A percentile compares a stretch with the other conserved stretches of the same genome.
These are phyloP conservation scores for Podospora australis DNA, from an alignment of 495 filamentous ascomycete species.

Conservation along the genomic window DNA sequence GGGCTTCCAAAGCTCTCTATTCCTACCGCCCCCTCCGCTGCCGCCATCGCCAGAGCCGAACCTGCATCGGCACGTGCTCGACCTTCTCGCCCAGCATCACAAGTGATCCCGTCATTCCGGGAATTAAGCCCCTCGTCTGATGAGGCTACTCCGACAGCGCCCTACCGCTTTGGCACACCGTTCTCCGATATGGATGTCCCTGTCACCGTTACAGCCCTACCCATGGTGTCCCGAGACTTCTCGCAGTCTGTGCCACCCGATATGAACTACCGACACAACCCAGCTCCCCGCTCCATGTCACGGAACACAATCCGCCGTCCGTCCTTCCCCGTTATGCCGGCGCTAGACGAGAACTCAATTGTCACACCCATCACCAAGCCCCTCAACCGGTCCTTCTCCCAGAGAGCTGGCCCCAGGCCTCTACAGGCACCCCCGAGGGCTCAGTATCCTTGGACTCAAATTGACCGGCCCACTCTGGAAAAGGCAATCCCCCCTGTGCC, in stretches of 20 bases:
- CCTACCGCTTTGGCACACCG: conserved; percentile 72
- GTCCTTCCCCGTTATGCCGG: conserved; percentile 50
- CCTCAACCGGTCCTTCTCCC: conserved; percentile 28
- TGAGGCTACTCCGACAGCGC: conserved; percentile 42
- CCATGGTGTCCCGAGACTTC: conserved; percentile 60
- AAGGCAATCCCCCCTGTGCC: conserved; percentile 27
- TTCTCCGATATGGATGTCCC: conserved; percentile 90
- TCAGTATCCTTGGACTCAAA: conserved; percentile 43
- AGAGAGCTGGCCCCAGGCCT: conserved; percentile 25
- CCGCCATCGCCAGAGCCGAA: conserved; percentile 8
- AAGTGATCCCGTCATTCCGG: conserved; percentile 40
- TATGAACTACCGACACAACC: conserved; percentile 62
- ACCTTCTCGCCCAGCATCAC: conserved; percentile 24
- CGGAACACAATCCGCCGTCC: conserved; percentile 51
- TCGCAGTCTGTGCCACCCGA: conserved; percentile 91
- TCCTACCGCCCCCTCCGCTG: conserved; percentile 25
- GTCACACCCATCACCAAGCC: conserved; percentile 23
- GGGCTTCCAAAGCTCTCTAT: conserved; percentile 55
- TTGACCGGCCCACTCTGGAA: conserved; percentile 33
- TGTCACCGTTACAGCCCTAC: conserved; percentile 62
- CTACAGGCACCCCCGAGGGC: conserved; percentile 41
- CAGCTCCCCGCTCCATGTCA: conserved; percentile 43
- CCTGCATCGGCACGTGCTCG: conserved; percentile 20
- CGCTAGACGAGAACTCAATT: conserved; percentile 46
- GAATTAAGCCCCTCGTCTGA: conserved; percentile 48